Percentiles rank a stretch among this genome's conserved stretches.
These are phyloP conservation scores for Lagerstroemia speciosa DNA, from an alignment of 345 rosid species.

Conservation along the genomic window DNA sequence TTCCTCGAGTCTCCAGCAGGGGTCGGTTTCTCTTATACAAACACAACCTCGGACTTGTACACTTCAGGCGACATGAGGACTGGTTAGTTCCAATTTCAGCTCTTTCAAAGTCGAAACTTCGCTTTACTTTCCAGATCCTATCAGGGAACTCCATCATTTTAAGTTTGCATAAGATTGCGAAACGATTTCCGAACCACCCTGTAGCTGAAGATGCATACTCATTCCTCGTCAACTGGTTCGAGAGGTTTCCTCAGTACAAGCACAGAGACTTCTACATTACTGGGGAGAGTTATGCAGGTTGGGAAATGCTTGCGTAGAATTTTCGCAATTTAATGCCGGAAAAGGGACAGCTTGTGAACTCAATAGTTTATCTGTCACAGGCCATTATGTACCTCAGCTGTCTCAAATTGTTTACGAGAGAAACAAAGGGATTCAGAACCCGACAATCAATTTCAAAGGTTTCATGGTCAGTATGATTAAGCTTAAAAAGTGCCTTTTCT, in stretches of 20 bases:
- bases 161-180: neutral
- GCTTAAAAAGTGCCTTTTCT: neutral
- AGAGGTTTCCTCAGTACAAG: conserved; percentile 94
- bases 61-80: conserved; percentile 76
- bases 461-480: conserved; percentile 53
- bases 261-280: conserved; percentile 88
- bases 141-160: neutral
- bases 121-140: no score
- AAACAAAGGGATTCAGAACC: conserved; percentile 55
- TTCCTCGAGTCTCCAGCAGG: conserved; percentile 98
- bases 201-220: conserved; percentile 87
- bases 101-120: neutral
- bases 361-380: conserved; percentile 23
- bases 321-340: neutral
- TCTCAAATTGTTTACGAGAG: conserved; percentile 65
- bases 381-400: conserved; percentile 95
- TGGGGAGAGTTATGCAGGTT: conserved; percentile 97
- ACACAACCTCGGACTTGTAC: conserved; percentile 76
- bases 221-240: conserved; percentile 80
- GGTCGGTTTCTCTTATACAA: conserved; percentile 88
- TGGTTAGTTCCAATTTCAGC: conserved; percentile 28
- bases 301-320: neutral
- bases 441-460: conserved; percentile 81
- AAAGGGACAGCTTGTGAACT: neutral
- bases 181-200: conserved; percentile 3